Conservation (phyloP, 768 basidiomycete genomes). For the Trametes villosa region DNA sequence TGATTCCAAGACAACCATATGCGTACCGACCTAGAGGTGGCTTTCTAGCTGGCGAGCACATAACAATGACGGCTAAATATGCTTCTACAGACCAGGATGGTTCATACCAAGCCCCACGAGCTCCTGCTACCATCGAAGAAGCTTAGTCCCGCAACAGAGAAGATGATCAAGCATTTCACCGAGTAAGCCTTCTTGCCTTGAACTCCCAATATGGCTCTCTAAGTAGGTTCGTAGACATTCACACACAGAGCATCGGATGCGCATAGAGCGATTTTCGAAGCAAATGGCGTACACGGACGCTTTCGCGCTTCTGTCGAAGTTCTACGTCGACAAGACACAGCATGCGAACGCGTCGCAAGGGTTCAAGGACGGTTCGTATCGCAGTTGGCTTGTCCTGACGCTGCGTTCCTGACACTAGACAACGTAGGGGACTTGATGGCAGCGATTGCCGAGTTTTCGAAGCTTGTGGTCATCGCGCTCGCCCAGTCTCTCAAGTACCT, state of each 20-base stretch:
- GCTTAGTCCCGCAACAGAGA: conserved; percentile 71
- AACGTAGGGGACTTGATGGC: conserved; percentile 63
- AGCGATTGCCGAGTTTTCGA: conserved; percentile 65
- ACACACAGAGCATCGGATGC: conserved; percentile 45
- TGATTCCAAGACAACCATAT: conserved; percentile 68
- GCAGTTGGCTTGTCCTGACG: background rate
- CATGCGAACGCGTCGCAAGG: conserved; percentile 45
- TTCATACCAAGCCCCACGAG: conserved; percentile 84
- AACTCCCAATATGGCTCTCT: background rate
- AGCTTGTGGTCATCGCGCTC: conserved; percentile 69
- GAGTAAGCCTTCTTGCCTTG: conserved; percentile 45
- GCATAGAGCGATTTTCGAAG: conserved; percentile 64
- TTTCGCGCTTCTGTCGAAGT: conserved; percentile 65
- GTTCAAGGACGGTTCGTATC: conserved; percentile 47
- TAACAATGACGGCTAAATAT: too few species aligned
- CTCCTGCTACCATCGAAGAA: conserved; percentile 65
- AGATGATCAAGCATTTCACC: conserved; percentile 74
- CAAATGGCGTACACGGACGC: conserved; percentile 67
- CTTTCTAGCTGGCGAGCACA: conserved; percentile 13
- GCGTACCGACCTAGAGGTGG: conserved; percentile 87
- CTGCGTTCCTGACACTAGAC: too few species aligned
- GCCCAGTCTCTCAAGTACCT: conserved; percentile 77
- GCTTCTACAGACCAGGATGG: conserved; percentile 71
- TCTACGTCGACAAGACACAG: conserved; percentile 62
- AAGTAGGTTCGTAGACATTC: conserved; percentile 21